Percentiles rank a stretch among this genome's conserved stretches.
Conservation (phyloP, 192 early-diverging fungal species). For the Pilobolus umbonatus region DNA sequence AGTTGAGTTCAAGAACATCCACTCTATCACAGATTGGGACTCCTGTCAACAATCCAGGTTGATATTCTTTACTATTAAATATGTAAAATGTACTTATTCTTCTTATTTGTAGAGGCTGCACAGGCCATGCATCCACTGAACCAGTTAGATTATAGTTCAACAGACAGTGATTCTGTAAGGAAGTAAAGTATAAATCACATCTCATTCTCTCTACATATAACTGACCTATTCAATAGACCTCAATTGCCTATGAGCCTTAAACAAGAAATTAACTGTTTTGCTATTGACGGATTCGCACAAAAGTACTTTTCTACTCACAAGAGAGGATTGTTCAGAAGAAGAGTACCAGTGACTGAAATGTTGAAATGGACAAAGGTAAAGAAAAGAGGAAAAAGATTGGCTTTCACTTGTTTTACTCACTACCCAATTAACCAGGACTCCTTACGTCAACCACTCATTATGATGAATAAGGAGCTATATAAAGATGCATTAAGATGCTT, state of each 20-base stretch:
- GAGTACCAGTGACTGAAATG: slow-evolving; percentile 87
- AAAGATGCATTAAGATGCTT: slow-evolving; percentile 87
- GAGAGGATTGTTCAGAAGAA: slow-evolving; percentile 75
- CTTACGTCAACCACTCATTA: slow-evolving; percentile 74
- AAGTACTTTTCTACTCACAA: slow-evolving; percentile 88
- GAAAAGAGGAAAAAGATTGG: no score
- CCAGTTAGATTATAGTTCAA: slow-evolving; percentile 14
- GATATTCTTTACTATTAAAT: slow-evolving; percentile 2
- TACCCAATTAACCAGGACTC: slow-evolving; percentile 47
- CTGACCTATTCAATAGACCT: slow-evolving; percentile 13
- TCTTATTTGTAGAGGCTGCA: slow-evolving; percentile 43
- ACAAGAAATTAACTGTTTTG: slow-evolving; percentile 69
- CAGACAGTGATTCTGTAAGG: slow-evolving; percentile 5
- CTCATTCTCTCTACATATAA: no score
- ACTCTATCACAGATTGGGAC: slow-evolving; percentile 32
- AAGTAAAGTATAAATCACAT: slow-evolving; percentile 1
- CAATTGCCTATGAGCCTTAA: slow-evolving; percentile 52
- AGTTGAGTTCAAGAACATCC: slow-evolving; percentile 8
- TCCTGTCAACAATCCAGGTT: slow-evolving; percentile 47
- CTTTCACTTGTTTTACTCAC: slow-evolving; percentile 5
- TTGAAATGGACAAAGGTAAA: slow-evolving; percentile 67
- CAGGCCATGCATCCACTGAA: slow-evolving; percentile 48
- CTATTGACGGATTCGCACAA: slow-evolving; percentile 81
- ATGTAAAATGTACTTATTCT: slow-evolving; percentile 4
- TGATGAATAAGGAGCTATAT: slow-evolving; percentile 73